These are phyloP conservation scores for Moesziomyces sp. DNA, from an alignment of 1,284 basidiomycete genomes.

Conservation along the genomic window DNA sequence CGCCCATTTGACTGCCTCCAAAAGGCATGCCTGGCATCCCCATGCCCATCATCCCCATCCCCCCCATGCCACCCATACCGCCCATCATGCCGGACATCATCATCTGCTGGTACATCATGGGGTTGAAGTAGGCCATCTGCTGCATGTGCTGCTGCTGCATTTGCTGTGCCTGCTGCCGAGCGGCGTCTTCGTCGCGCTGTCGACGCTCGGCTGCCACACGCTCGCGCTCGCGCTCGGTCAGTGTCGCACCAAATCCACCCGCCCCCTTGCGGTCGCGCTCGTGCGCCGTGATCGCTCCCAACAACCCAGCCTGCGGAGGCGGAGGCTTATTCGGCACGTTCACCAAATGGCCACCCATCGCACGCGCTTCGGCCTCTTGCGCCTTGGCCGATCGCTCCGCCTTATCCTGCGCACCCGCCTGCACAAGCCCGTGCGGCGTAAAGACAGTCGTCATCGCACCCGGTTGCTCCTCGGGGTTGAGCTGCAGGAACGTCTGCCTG, in stretches of 20 bases:
- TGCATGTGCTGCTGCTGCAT: constrained; percentile 78
- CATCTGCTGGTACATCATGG: constrained; percentile 69
- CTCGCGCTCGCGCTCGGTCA: constrained; percentile 94
- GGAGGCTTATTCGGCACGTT: constrained; percentile 94
- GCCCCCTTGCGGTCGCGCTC: constrained; percentile 93
- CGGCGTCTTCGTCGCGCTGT: constrained; percentile 89
- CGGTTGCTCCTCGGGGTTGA: constrained; percentile 60
- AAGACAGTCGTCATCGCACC: constrained; percentile 73
- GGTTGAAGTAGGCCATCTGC: constrained; percentile 72
- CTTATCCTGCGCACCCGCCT: constrained; percentile 93
- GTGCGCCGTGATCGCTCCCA: constrained; percentile 94
- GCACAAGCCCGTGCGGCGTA: constrained; percentile 90
- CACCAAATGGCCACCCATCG: constrained; percentile 87
- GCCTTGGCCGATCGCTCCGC: constrained; percentile 93
- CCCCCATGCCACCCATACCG: constrained; percentile 62
- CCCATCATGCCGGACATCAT: constrained; percentile 60
- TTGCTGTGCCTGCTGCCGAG: constrained; percentile 81
- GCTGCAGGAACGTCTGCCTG: constrained; percentile 62
- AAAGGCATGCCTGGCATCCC: constrained; percentile 42
- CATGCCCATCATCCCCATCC: constrained; percentile 69
- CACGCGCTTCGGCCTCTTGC: constrained; percentile 90
- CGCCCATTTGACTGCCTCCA: neutral
- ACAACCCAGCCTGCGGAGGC: constrained; percentile 91
- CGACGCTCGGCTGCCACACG: constrained; percentile 73
- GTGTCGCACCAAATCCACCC: constrained; percentile 89